A percentile compares a stretch with the other conserved stretches of the same genome.
Evolutionary conservation across 2,329 filamentous ascomycete species (phyloP).

Genomic region (Emericellopsis cladophorae): DNA sequence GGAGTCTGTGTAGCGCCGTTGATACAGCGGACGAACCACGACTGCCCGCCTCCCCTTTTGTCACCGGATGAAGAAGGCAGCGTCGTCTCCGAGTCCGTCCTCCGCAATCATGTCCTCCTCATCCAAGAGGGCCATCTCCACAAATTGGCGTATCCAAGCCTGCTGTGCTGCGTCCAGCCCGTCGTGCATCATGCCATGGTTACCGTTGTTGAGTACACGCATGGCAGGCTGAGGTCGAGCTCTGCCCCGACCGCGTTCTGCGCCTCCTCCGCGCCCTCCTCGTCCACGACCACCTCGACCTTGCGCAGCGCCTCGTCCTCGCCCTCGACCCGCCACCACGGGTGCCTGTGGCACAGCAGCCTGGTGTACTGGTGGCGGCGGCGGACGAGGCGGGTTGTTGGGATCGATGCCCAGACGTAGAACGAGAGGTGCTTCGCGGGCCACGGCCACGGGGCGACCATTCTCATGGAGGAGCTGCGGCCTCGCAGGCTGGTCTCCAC

Average conservation of each 20-base stretch:
- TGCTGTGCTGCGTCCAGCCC: conserved; percentile 30
- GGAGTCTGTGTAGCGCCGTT: too few species aligned
- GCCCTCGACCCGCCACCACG: conserved; percentile 2
- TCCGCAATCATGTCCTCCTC: conserved; percentile 33
- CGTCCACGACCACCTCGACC: conserved; percentile 8
- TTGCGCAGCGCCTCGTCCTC: neutral
- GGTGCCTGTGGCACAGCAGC: conserved; percentile 13
- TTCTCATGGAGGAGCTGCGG: conserved; percentile 5
- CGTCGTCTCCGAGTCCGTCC: conserved; percentile 20
- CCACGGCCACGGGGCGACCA: conserved; percentile 28
- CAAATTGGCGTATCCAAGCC: conserved; percentile 41
- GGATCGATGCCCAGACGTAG: conserved; percentile 34
- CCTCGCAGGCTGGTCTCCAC: neutral
- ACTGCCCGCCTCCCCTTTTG: neutral
- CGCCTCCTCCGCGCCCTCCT: conserved; percentile 8
- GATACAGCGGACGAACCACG: too few species aligned
- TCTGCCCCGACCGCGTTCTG: conserved; percentile 2
- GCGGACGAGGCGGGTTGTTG: conserved; percentile 11
- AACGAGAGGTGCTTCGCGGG: conserved; percentile 43
- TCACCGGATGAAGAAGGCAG: conserved; percentile 1
- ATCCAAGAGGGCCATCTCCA: conserved; percentile 39
- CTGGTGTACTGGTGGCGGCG: conserved; percentile 15
- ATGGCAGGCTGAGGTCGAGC: neutral
- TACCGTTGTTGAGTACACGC: conserved; percentile 9
- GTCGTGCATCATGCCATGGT: conserved; percentile 1